Evolutionary conservation across 2,329 filamentous ascomycete genomes (phyloP).

Genomic region (Epichloe amarillans): DNA sequence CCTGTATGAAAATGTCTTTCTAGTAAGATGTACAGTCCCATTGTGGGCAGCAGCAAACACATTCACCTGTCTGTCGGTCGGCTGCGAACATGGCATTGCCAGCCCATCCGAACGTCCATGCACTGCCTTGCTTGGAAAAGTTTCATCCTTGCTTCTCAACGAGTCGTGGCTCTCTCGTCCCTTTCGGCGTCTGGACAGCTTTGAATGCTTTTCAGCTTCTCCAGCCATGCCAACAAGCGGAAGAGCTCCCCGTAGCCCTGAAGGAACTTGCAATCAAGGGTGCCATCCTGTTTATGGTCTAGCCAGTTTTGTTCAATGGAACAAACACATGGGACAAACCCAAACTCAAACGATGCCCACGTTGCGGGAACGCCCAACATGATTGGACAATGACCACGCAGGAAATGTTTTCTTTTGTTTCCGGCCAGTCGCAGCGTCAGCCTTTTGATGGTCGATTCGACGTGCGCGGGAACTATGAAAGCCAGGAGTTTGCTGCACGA

Average conservation of each 20-base stretch:
- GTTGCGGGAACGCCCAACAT: neutral
- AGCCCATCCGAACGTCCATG: neutral
- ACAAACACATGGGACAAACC: too few relatives aligned
- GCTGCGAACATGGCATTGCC: neutral
- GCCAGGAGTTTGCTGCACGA: neutral
- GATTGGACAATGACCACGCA: neutral
- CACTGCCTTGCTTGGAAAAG: neutral
- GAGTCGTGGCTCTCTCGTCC: too few relatives aligned
- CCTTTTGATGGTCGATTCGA: neutral
- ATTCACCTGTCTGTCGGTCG: neutral
- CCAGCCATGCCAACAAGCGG: too few relatives aligned
- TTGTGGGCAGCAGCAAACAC: too few relatives aligned
- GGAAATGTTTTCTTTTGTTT: neutral
- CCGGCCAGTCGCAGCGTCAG: neutral
- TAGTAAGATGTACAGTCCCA: too few relatives aligned
- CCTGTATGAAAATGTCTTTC: neutral
- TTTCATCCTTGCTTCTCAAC: neutral
- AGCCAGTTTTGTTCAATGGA: too few relatives aligned
- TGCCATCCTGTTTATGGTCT: too few relatives aligned
- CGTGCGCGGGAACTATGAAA: neutral
- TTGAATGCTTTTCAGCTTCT: too few relatives aligned
- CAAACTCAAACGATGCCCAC: neutral
- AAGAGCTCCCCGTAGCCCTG: too few relatives aligned
- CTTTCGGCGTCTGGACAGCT: too few relatives aligned
- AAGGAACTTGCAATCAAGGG: too few relatives aligned